phyloP scores from a whole-genome alignment of 441 rosid species.

The Biscutella auriculata region DNA sequence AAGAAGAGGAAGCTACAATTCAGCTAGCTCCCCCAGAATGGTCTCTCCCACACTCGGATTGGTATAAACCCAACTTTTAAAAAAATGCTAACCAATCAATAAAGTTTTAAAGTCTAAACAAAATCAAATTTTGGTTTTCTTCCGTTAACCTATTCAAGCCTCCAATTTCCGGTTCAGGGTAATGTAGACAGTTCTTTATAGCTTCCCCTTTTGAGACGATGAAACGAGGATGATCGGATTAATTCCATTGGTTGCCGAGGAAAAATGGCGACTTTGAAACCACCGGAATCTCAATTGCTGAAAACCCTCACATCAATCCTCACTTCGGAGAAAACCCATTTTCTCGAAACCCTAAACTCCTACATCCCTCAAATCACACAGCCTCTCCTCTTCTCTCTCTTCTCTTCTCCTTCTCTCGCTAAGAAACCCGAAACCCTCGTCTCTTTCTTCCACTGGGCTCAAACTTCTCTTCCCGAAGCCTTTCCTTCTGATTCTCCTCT shows the following conservation, averaged over 20 bases:
- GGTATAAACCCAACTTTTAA: too few species aligned
- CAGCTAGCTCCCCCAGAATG: too few species aligned
- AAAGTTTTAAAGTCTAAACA: too few species aligned
- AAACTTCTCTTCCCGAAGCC: conserved; percentile 21
- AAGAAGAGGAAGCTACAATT: too few species aligned
- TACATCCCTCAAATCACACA: conserved; percentile 37
- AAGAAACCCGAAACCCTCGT: conserved; percentile 36
- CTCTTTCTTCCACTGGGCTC: conserved; percentile 51
- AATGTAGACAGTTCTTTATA: too few species aligned
- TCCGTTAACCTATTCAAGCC: too few species aligned
- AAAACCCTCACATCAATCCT: conserved; percentile 30
- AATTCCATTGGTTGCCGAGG: not conserved
- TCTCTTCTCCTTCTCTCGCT: conserved; percentile 39
- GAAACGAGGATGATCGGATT: not conserved
- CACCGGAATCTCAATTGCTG: conserved; percentile 21
- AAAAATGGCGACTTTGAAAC: conserved; percentile 19
- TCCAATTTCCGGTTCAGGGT: too few species aligned
- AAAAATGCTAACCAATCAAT: too few species aligned
- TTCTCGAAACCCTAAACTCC: conserved; percentile 30
- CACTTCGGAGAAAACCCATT: conserved; percentile 17
- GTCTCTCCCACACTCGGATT: too few species aligned
- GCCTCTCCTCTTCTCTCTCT: conserved; percentile 36
- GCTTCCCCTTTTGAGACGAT: not conserved
- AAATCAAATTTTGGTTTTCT: too few species aligned
- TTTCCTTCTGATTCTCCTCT: conserved; percentile 26